Conservation (phyloP, 116 monocot species). For the Posidonia oceanica region DNA sequence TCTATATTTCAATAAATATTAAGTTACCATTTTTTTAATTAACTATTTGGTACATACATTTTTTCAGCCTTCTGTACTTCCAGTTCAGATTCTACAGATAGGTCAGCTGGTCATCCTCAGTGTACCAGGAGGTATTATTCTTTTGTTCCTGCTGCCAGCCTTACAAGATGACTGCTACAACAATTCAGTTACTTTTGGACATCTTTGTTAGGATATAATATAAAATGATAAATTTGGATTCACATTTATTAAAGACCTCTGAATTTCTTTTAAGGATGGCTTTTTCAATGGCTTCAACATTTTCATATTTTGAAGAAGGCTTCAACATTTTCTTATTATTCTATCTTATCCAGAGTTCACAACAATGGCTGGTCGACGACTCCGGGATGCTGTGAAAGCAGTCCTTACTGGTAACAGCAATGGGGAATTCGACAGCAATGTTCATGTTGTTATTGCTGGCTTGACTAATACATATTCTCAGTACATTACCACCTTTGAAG, state of each 20-base stretch:
- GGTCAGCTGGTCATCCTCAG: slow-evolving; percentile 85
- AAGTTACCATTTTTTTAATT: background rate
- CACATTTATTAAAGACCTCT: no score
- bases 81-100: slow-evolving; percentile 77
- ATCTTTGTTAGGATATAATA: no score
- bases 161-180: no score
- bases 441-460: slow-evolving; percentile 79
- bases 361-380: slow-evolving; percentile 95
- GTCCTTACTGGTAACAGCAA: slow-evolving; percentile 35
- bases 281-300: background rate
- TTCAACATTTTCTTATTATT: background rate
- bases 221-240: no score
- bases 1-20: no score
- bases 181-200: no score
- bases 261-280: background rate
- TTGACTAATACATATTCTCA: slow-evolving; percentile 87
- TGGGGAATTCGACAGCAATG: slow-evolving; percentile 41
- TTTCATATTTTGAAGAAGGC: no score
- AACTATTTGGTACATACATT: background rate
- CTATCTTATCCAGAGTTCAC: slow-evolving; percentile 60
- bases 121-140: slow-evolving; percentile 80
- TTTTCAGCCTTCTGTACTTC: slow-evolving; percentile 84
- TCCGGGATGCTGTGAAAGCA: slow-evolving; percentile 70
- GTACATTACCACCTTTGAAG: slow-evolving; percentile 86
- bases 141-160: background rate